phyloP scores from a whole-genome alignment of 768 basidiomycete genomes.

The Phanerochaete sordida region DNA sequence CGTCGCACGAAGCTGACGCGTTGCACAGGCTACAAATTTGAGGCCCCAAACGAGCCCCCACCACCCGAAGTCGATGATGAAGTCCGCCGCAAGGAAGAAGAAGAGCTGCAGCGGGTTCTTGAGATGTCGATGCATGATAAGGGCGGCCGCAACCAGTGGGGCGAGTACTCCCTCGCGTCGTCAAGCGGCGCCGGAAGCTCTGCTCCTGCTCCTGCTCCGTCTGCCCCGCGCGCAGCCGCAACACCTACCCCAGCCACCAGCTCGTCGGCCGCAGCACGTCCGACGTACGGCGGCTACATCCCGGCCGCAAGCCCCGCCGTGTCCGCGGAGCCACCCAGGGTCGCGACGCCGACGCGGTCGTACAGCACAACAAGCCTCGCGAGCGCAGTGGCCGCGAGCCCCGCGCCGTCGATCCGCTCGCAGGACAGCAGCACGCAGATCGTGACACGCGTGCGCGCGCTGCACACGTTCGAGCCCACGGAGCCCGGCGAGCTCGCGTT shows the following conservation, averaged over 20 bases:
- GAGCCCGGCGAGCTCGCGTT: constrained; percentile 90
- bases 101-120: constrained; percentile 88
- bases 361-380: constrained; percentile 17
- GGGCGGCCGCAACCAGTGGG: constrained; percentile 68
- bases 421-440: constrained; percentile 29
- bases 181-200: constrained; percentile 33
- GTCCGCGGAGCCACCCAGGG: constrained; percentile 32
- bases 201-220: constrained; percentile 18
- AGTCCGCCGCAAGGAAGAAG: constrained; percentile 81
- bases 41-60: constrained; percentile 53
- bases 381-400: constrained; percentile 20
- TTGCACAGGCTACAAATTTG: constrained; percentile 61
- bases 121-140: constrained; percentile 93
- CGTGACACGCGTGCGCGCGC: constrained; percentile 80
- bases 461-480: constrained; percentile 85
- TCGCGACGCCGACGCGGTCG: not conserved
- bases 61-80: constrained; percentile 78
- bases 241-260: constrained; percentile 8
- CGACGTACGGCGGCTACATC: constrained; percentile 50
- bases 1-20: not conserved
- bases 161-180: constrained; percentile 37
- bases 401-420: constrained; percentile 26
- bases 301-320: constrained; percentile 45
- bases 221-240: constrained; percentile 17
- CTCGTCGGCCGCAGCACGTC: constrained; percentile 22